Evolutionary conservation across 2,329 filamentous ascomycete species (phyloP), one percentile per base, ranked within the genome.

Genomic region (Ophiostoma pallidulum): DNA sequence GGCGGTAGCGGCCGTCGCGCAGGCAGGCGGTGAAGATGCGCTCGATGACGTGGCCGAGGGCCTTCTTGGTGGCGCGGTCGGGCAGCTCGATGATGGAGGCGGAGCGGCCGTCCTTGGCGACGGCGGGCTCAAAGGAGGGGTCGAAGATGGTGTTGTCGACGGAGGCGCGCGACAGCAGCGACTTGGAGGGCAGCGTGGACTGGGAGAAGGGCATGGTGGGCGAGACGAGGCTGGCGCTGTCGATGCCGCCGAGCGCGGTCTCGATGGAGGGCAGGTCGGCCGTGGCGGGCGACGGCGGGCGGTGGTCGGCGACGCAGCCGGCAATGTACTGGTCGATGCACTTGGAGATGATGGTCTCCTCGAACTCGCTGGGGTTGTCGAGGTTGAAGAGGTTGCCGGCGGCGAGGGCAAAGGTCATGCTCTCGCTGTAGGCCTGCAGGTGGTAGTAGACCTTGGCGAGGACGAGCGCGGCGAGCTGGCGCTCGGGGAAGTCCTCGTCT

Each of bases 381-480:
- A 97, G 78, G 70, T 94, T 87, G 74, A 98, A 96, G 42, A 95
- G 81, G 63, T 96, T 87, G 51, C 92, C 92, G 20, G 92, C 90
- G 50, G 89, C 90, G 39, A 98, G 79, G 54, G 92, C 92, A 67
- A 98, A 97, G 45, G 87, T 86, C 91, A 98, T 97, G 68, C 91
- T 96, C 72, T 98, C 92, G 64, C 96, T 92, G 73, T 98, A 98
- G 65, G 92, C 92, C 69, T 96, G 89, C 45, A 98, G 81, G 64
- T 98, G 92, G 64, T 97, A 98, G 72, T 97, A 98, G 57, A 97
- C 89, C 75, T 98, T 98, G 58, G 92, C 86, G 37, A 94, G 85
- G 47, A 98, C 89, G 42, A 98, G 77, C 46, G 92, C 92, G 47
- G 92, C 92, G 48, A 98, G 82, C 65, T 92, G 86, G 61, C 91